These are phyloP conservation scores for Oryza glumipatula DNA, from an alignment of 176 grass and related monocot genomes.

Conservation along the genomic window DNA sequence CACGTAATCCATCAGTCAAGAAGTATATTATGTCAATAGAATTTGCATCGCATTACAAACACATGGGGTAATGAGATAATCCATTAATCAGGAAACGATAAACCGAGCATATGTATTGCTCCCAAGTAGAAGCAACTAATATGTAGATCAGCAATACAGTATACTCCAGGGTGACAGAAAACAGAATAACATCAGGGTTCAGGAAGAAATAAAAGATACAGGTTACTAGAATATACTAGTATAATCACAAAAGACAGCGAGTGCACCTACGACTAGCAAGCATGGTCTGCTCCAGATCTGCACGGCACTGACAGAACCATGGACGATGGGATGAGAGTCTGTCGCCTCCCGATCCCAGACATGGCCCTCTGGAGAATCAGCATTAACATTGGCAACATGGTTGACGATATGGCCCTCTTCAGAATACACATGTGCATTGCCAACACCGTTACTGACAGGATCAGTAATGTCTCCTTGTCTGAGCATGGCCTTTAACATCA, in stretches of 20 bases:
- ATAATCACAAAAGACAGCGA: background rate
- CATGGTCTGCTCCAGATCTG: background rate
- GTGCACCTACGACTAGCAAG: background rate
- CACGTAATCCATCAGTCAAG: no score
- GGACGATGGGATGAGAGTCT: background rate
- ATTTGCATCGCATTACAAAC: background rate
- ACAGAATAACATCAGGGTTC: background rate
- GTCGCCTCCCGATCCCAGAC: background rate
- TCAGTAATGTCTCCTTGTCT: background rate
- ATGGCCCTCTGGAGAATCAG: background rate
- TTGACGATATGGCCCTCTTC: background rate
- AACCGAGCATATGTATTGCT: conserved; percentile 2
- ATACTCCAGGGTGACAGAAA: background rate
- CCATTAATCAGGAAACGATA: background rate
- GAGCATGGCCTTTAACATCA: background rate
- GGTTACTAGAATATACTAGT: background rate
- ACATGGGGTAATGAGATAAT: background rate
- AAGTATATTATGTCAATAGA: background rate
- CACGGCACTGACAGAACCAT: background rate
- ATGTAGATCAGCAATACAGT: background rate
- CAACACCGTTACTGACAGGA: background rate
- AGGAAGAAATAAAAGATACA: background rate
- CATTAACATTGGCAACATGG: background rate
- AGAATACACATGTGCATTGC: background rate
- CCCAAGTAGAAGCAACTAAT: background rate